Conservation (phyloP, 2,329 filamentous ascomycete species). For the Colletotrichum kahawae region DNA sequence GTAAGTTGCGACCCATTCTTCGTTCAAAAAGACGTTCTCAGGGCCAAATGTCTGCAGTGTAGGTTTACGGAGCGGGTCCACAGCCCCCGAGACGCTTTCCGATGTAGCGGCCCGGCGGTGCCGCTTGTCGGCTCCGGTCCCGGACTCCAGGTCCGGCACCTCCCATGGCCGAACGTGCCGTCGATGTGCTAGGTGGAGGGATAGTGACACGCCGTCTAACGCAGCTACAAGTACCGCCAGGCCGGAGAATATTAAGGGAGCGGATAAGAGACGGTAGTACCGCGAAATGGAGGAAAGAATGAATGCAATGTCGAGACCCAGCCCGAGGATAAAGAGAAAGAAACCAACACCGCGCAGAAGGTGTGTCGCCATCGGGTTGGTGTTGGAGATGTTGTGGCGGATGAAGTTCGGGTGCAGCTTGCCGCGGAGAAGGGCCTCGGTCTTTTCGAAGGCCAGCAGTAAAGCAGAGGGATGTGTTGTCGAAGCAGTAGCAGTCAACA, state of each 20-base stretch:
- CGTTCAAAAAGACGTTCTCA: conserved; percentile 26
- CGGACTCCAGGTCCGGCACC: conserved; percentile 31
- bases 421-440: conserved; percentile 40
- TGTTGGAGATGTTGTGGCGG: conserved; percentile 41
- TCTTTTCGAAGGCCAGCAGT: conserved; percentile 39
- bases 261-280: conserved; percentile 32
- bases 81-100: conserved; percentile 17
- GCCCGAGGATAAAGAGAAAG: conserved; percentile 26
- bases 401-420: conserved; percentile 45
- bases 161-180: conserved; percentile 47
- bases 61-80: conserved; percentile 25
- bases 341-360: conserved; percentile 31
- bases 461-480: conserved; percentile 52
- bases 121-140: conserved; percentile 26
- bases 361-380: conserved; percentile 36
- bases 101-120: conserved; percentile 19
- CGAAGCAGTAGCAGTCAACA: conserved; percentile 42
- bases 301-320: conserved; percentile 35
- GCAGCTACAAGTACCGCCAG: conserved; percentile 37
- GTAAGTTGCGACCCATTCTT: conserved; percentile 28
- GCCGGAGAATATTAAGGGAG: conserved; percentile 40
- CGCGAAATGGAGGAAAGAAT: conserved; percentile 32
- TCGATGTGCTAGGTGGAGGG: conserved; percentile 33
- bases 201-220: conserved; percentile 40
- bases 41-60: conserved; percentile 29